phyloP scores from a whole-genome alignment of 257 asterid species.

The Linderniella brevidens region DNA sequence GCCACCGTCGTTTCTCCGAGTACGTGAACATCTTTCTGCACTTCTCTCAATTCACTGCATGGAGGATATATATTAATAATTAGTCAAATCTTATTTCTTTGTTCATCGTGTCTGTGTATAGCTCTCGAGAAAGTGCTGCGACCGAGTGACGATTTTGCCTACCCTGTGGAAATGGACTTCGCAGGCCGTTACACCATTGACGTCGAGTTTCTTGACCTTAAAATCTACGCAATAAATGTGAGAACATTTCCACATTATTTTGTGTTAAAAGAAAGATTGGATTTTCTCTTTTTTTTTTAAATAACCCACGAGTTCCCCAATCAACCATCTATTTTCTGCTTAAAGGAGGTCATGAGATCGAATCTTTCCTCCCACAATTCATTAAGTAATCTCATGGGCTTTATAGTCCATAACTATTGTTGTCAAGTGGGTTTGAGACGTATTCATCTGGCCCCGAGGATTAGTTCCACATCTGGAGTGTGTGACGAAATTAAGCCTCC shows the following conservation, averaged over 20 bases:
- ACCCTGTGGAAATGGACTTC: conserved; percentile 46
- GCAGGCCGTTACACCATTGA: conserved; percentile 66
- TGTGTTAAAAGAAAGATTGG: no score
- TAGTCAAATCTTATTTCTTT: background rate
- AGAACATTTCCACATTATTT: background rate
- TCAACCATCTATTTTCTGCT: no score
- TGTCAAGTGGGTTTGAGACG: no score
- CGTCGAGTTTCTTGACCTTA: conserved; percentile 81
- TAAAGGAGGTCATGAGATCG: no score
- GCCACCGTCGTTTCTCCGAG: conserved; percentile 65
- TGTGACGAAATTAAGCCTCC: no score
- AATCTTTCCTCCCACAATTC: no score
- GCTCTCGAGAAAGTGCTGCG: conserved; percentile 73
- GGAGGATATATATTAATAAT: background rate
- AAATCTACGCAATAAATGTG: conserved; percentile 43
- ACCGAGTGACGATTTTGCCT: conserved; percentile 70
- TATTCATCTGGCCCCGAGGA: no score
- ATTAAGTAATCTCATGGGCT: no score
- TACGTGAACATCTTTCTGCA: conserved; percentile 1
- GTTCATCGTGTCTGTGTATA: conserved; percentile 21
- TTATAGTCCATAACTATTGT: no score
- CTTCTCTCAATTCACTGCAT: background rate
- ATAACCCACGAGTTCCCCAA: no score
- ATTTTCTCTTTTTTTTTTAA: no score
- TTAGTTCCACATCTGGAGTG: no score